Conservation (phyloP, 2,329 filamentous ascomycete genomes). For the Sporothrix dimorphospora region DNA sequence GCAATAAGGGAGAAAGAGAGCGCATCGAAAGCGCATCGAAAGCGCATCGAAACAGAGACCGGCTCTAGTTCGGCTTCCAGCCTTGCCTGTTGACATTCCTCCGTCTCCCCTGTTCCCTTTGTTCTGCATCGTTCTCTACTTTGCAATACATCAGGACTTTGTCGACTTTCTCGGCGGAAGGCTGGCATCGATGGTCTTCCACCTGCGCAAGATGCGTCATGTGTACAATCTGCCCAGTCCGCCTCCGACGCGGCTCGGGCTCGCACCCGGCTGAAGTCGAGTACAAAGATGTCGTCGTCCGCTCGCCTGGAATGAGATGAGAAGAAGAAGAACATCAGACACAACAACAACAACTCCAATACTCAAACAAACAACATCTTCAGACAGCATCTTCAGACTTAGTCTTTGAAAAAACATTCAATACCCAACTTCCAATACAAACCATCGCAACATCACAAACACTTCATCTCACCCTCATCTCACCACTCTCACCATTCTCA, state of each 20-base stretch:
- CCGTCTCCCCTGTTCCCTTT: background rate
- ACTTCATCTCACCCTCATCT: background rate
- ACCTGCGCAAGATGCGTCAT: too few relatives aligned
- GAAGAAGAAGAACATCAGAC: background rate
- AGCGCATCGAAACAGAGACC: too few relatives aligned
- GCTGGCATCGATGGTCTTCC: too few relatives aligned
- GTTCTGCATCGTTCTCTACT: conserved; percentile 1
- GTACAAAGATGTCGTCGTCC: background rate
- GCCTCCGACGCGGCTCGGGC: background rate
- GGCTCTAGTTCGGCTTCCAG: too few relatives aligned
- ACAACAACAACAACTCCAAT: background rate
- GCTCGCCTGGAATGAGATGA: background rate
- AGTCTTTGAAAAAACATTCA: too few relatives aligned
- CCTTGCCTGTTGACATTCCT: too few relatives aligned
- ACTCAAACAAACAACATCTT: background rate
- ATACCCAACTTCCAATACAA: too few relatives aligned
- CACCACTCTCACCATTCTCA: background rate
- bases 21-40: too few relatives aligned
- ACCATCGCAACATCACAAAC: background rate
- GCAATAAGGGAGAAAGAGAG: background rate
- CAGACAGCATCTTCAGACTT: background rate
- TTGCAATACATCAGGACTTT: background rate
- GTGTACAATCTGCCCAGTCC: background rate
- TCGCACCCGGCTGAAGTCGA: background rate
- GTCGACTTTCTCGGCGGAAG: background rate